A percentile compares a stretch with the other conserved stretches of the same genome.
These are phyloP conservation scores for Cytospora schulzeri DNA, from an alignment of 2,329 filamentous ascomycete species.

Conservation along the genomic window DNA sequence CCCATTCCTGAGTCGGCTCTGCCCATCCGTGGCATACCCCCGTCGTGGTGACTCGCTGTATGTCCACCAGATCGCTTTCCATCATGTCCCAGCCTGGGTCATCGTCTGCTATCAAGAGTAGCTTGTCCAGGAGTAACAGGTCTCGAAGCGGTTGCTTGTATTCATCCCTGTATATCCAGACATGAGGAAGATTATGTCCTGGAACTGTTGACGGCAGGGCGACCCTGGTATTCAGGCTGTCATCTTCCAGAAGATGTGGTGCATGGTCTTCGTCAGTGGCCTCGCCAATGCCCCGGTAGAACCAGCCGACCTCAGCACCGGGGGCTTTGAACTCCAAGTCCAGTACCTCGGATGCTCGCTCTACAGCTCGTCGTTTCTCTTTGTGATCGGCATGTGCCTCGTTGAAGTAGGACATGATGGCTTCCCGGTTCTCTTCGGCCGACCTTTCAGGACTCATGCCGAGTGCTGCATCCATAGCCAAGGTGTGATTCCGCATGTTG, in stretches of 20 bases:
- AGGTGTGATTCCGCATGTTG: conserved; percentile 35
- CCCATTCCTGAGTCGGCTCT: conserved; percentile 13
- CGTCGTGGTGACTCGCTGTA: not conserved
- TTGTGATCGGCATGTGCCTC: conserved; percentile 27
- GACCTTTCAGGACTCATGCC: conserved; percentile 33
- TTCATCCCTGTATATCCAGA: conserved; percentile 1
- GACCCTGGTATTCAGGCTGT: not conserved
- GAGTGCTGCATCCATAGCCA: conserved; percentile 37
- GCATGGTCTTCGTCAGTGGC: conserved; percentile 12
- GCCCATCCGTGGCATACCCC: not conserved
- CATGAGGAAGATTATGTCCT: conserved; percentile 19
- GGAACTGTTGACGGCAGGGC: conserved; percentile 10
- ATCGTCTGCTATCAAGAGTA: conserved; percentile 6
- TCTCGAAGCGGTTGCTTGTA: conserved; percentile 2
- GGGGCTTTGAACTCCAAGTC: conserved; percentile 39
- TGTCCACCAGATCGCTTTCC: not conserved
- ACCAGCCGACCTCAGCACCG: conserved; percentile 39
- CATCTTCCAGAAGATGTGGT: conserved; percentile 6
- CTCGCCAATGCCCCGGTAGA: conserved; percentile 32
- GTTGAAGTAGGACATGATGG: conserved; percentile 34
- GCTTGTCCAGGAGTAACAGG: conserved; percentile 3
- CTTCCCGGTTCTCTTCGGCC: conserved; percentile 32
- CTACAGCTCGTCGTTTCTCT: conserved; percentile 32
- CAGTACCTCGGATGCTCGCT: conserved; percentile 32
- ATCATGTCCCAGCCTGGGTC: conserved; percentile 5